Conservation (phyloP, 1,284 basidiomycete species). For the Polyporus tsugae region DNA sequence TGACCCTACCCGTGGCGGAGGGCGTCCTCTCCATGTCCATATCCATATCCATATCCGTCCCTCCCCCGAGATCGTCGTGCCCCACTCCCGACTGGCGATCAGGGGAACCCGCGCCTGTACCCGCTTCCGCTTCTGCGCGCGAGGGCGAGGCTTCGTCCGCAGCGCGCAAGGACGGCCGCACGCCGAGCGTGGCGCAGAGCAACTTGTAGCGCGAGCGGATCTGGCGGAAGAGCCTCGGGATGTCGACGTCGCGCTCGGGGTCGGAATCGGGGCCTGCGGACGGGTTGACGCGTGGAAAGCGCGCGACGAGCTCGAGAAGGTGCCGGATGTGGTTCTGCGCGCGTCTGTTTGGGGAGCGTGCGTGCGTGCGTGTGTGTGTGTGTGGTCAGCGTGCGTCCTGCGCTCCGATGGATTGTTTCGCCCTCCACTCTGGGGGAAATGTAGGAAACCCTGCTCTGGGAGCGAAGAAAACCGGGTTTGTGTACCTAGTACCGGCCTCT, state of each 20-base stretch:
- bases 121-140: not conserved
- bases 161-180: constrained; percentile 67
- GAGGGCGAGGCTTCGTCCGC: constrained; percentile 25
- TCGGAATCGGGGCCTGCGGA: constrained; percentile 40
- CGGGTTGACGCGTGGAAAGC: constrained; percentile 84
- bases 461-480: not conserved
- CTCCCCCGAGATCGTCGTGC: constrained; percentile 20
- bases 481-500: not conserved
- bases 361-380: constrained; percentile 32
- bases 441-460: not conserved
- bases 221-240: constrained; percentile 79
- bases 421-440: not conserved
- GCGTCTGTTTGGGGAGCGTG: constrained; percentile 60
- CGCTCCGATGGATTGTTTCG: not conserved
- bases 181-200: constrained; percentile 85
- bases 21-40: constrained; percentile 4
- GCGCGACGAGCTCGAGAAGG: constrained; percentile 75
- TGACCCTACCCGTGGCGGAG: constrained; percentile 12
- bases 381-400: not conserved
- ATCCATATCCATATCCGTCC: constrained; percentile 3
- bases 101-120: not conserved
- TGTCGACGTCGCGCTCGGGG: constrained; percentile 65
- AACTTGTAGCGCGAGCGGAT: constrained; percentile 91
- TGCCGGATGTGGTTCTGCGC: constrained; percentile 69
- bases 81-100: not conserved